A percentile compares a stretch with the other conserved stretches of the same genome.
Conservation (phyloP, 1,284 basidiomycete genomes). For the Veloboletus limbatus region DNA sequence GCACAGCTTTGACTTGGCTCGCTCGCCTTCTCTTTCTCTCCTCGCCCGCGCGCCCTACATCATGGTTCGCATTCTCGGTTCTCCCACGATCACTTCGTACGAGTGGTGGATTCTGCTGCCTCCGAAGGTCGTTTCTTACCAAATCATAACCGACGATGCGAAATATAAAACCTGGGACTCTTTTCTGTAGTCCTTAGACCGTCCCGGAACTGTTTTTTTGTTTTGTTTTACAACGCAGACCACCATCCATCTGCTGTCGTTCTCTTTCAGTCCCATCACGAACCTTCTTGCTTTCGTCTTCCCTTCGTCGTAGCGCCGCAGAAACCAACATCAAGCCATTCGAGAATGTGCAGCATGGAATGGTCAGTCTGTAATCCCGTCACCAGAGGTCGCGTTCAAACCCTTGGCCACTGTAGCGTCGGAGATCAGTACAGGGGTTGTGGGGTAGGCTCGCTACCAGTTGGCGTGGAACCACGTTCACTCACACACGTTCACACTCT, state of each 20-base stretch:
- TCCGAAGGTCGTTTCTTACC: constrained; percentile 33
- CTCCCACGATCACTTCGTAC: constrained; percentile 38
- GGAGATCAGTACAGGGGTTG: constrained; percentile 67
- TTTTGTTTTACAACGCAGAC: constrained; percentile 1
- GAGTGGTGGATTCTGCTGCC: constrained; percentile 27
- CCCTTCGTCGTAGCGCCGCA: background rate
- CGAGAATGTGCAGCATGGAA: constrained; percentile 45
- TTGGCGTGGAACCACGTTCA: constrained; percentile 1
- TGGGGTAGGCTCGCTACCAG: constrained; percentile 39
- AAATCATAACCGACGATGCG: constrained; percentile 25
- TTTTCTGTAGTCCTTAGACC: constrained; percentile 2
- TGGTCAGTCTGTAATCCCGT: constrained; percentile 32
- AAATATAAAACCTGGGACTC: constrained; percentile 29
- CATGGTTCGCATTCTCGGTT: constrained; percentile 16
- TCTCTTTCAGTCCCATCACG: background rate
- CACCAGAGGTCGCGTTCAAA: constrained; percentile 1
- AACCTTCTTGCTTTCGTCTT: background rate
- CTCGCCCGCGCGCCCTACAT: constrained; percentile 4
- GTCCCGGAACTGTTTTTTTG: background rate
- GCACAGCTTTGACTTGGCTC: constrained; percentile 25
- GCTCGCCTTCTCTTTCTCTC: constrained; percentile 6
- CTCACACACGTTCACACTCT: constrained; percentile 2
- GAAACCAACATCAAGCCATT: constrained; percentile 2
- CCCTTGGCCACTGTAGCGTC: constrained; percentile 36
- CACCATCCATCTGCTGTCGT: background rate